Evolutionary conservation across 1,284 basidiomycete species (phyloP).

Genomic region (Cystobasidium slooffiae): DNA sequence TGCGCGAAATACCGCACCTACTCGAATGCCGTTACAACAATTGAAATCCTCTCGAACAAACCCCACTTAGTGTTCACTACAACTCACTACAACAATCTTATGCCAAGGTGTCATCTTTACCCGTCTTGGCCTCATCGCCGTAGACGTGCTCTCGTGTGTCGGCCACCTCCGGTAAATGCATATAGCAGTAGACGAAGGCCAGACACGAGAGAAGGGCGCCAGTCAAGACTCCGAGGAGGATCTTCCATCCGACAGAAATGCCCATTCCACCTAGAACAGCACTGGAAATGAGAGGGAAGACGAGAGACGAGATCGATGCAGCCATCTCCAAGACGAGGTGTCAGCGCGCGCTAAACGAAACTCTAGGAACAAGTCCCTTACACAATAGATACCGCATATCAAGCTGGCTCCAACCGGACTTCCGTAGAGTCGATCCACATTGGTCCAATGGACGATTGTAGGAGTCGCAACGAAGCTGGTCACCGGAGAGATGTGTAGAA

Average conservation of each 20-base stretch:
- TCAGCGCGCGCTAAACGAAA: not conserved
- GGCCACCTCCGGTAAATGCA: not conserved
- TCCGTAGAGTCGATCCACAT: constrained; percentile 9
- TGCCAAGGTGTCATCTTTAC: not conserved
- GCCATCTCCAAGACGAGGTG: constrained; percentile 5
- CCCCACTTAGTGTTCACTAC: no score
- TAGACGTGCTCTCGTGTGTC: not conserved
- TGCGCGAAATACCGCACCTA: no score
- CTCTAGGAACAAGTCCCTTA: no score
- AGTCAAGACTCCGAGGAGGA: constrained; percentile 8
- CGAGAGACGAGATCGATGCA: constrained; percentile 12
- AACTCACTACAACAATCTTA: no score
- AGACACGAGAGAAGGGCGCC: constrained; percentile 8
- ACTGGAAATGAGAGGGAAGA: constrained; percentile 28
- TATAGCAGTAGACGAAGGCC: not conserved
- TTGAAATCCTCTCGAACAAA: no score
- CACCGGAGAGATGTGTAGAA: no score
- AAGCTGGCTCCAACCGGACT: constrained; percentile 7
- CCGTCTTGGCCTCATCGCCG: not conserved
- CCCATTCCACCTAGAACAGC: constrained; percentile 3
- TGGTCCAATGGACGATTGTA: constrained; percentile 16
- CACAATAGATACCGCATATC: constrained; percentile 18
- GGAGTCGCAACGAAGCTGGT: constrained; percentile 23
- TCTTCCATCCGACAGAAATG: constrained; percentile 15
- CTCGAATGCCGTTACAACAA: no score